A percentile compares a stretch with the other conserved stretches of the same genome.
phyloP scores from a whole-genome alignment of 2,329 filamentous ascomycete genomes.

The Chalara sp. region DNA sequence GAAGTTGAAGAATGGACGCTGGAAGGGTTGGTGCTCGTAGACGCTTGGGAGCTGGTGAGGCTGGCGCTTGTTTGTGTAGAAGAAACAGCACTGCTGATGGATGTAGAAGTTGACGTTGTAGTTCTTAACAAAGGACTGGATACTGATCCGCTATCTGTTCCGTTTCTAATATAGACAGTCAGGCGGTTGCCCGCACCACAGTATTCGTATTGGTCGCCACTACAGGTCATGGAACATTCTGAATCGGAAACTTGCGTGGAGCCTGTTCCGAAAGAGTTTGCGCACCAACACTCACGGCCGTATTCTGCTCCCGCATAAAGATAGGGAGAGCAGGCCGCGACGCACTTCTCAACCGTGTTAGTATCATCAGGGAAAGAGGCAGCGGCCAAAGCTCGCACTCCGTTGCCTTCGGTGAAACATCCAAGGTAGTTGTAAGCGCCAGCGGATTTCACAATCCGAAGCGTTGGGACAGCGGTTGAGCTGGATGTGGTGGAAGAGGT shows the following conservation, averaged over 20 bases:
- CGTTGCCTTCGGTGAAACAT: conserved; percentile 10
- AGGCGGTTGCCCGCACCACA: conserved; percentile 27
- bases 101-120: too few species aligned
- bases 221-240: conserved; percentile 18
- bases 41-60: too few species aligned
- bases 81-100: too few species aligned
- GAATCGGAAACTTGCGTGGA: conserved; percentile 5
- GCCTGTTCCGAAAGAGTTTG: conserved; percentile 18
- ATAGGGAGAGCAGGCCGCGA: conserved; percentile 25
- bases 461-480: conserved; percentile 13
- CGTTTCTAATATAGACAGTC: conserved; percentile 14
- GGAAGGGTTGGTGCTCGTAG: too few species aligned
- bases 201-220: conserved; percentile 22
- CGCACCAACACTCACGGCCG: conserved; percentile 34
- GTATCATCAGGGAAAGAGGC: conserved; percentile 18
- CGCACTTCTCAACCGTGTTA: conserved; percentile 8
- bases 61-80: too few species aligned
- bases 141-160: neutral
- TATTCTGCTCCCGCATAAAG: conserved; percentile 33
- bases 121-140: too few species aligned
- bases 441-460: conserved; percentile 27
- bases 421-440: conserved; percentile 37
- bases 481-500: neutral
- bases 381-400: conserved; percentile 16
- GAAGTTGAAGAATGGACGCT: too few species aligned